phyloP scores from a whole-genome alignment of 768 basidiomycete species.

The Suillus bovinus region DNA sequence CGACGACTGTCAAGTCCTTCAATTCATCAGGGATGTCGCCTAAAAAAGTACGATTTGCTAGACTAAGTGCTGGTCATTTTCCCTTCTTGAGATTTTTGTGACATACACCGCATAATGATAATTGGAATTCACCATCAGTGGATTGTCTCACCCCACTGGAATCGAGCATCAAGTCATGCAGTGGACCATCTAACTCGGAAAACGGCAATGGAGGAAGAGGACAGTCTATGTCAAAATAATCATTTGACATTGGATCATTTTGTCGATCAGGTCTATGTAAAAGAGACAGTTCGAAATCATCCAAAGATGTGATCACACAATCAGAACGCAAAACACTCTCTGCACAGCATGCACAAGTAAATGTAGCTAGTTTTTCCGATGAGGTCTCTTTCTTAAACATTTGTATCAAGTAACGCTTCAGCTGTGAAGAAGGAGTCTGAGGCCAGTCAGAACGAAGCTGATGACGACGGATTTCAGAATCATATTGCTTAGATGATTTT shows the following conservation, averaged over 20 bases:
- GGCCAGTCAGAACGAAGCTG: no score
- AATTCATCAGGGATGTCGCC: slow-evolving; percentile 28
- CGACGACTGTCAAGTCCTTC: slow-evolving; percentile 34
- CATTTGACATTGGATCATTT: not conserved
- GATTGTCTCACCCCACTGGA: not conserved
- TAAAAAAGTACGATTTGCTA: slow-evolving; percentile 21
- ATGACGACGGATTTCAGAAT: no score
- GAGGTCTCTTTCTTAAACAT: no score
- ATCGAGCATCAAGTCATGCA: not conserved
- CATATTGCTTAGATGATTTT: no score
- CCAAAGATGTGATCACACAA: not conserved
- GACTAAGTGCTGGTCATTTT: not conserved
- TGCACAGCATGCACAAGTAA: not conserved
- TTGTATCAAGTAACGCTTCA: no score
- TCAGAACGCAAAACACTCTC: not conserved
- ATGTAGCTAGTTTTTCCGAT: not conserved
- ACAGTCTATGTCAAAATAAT: not conserved
- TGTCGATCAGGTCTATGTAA: not conserved
- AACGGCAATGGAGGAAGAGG: not conserved
- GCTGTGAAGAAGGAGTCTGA: no score
- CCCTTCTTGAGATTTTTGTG: not conserved
- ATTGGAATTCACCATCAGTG: not conserved
- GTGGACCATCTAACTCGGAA: not conserved
- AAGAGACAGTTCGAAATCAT: not conserved
- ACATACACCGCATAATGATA: not conserved